phyloP scores from a whole-genome alignment of 176 grass and related monocot species.

The Areca catechu region DNA sequence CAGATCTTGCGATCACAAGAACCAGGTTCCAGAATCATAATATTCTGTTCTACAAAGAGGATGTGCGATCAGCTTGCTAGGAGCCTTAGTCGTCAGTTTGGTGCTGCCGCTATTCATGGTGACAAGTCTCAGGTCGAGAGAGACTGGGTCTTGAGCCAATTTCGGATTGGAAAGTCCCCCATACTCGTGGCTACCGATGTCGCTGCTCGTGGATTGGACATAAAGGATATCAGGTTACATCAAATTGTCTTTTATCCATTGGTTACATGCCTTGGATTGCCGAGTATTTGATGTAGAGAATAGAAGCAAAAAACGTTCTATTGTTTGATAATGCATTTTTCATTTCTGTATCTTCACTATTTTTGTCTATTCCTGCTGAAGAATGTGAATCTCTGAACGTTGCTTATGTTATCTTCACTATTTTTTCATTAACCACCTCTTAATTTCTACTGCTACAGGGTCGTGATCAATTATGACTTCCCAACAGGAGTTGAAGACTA shows the following conservation, averaged over 20 bases:
- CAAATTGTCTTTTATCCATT: no score
- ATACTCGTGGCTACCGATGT: conserved; percentile 94
- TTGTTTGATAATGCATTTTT: not conserved
- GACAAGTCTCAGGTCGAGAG: conserved; percentile 93
- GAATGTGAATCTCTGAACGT: no score
- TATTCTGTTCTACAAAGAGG: conserved; percentile 96
- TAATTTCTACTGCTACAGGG: conserved; percentile 13
- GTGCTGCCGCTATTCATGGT: conserved; percentile 82
- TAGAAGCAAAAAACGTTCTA: conserved; percentile 3
- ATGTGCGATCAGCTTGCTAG: conserved; percentile 83
- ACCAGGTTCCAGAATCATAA: conserved; percentile 74
- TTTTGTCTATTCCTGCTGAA: no score
- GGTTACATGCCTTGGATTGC: conserved; percentile 5
- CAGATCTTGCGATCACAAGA: conserved; percentile 74
- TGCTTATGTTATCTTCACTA: no score
- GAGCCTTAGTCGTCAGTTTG: conserved; percentile 45
- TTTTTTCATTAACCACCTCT: no score
- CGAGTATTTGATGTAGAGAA: conserved; percentile 5
- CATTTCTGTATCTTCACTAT: no score
- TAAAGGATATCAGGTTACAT: conserved; percentile 77
- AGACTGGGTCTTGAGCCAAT: conserved; percentile 77
- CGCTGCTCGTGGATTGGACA: conserved; percentile 74
- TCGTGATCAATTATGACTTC: conserved; percentile 72
- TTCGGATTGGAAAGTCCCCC: conserved; percentile 56
- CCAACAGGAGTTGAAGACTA: conserved; percentile 85